These are phyloP conservation scores for Chlamydomonas incerta DNA, from an alignment of 139 green algal genomes.

Conservation along the genomic window DNA sequence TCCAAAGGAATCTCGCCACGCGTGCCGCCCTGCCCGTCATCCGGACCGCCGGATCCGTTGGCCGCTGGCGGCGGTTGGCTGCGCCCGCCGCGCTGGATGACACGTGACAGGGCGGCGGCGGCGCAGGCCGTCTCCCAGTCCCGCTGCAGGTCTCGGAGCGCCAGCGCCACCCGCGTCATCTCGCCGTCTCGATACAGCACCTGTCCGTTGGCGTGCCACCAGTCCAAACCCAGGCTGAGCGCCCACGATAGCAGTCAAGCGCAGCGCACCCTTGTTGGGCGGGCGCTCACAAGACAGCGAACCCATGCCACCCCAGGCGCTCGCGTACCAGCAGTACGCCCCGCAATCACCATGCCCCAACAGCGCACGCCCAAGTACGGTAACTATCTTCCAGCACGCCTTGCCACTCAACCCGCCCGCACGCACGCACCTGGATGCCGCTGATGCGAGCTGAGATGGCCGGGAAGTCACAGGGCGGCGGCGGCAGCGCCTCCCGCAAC, in stretches of 20 bases:
- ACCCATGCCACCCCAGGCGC: no score
- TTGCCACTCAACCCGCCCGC: not conserved
- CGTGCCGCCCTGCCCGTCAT: not conserved
- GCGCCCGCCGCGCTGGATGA: not conserved
- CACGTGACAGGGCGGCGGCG: not conserved
- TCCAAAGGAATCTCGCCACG: conserved; percentile 33
- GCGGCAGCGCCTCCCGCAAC: conserved; percentile 30
- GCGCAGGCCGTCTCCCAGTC: conserved; percentile 8
- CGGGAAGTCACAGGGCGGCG: conserved; percentile 12
- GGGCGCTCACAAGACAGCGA: no score
- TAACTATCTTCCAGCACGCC: no score
- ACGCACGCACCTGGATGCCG: conserved; percentile 15
- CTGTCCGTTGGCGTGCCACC: not conserved
- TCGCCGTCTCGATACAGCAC: conserved; percentile 27
- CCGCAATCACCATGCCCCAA: no score
- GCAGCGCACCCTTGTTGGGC: no score
- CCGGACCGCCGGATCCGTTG: not conserved
- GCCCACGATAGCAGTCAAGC: no score
- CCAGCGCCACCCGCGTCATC: conserved; percentile 27
- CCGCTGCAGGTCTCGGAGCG: conserved; percentile 19
- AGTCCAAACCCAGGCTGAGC: no score
- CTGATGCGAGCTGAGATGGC: conserved; percentile 26
- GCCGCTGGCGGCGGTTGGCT: no score
- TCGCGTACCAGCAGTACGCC: no score
- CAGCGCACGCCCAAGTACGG: no score